Evolutionary conservation across 78 protist genomes (phyloP).

Genomic region (Chrysochromulina tobinii): DNA sequence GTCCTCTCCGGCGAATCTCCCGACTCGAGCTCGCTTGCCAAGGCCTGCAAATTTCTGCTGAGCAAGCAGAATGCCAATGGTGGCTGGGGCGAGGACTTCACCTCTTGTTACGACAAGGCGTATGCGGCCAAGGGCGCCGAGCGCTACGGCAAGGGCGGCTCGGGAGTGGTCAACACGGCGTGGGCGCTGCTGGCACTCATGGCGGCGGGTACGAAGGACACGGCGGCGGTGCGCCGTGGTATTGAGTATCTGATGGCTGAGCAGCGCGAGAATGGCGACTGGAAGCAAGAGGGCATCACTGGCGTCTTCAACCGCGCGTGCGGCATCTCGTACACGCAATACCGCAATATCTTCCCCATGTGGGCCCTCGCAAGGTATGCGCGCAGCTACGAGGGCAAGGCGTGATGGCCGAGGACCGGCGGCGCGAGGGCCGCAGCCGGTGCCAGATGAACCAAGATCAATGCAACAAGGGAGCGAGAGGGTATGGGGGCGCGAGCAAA

Average conservation of each 20-base stretch:
- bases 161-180: conserved; percentile 78
- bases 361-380: conserved; percentile 90
- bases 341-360: conserved; percentile 83
- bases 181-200: conserved; percentile 88
- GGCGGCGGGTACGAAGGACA: conserved; percentile 69
- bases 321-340: conserved; percentile 84
- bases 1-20: conserved; percentile 11
- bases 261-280: conserved; percentile 78
- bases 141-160: background rate
- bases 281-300: conserved; percentile 81
- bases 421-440: no score
- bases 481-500: no score
- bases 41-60: conserved; percentile 74
- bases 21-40: conserved; percentile 21
- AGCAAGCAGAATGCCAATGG: conserved; percentile 83
- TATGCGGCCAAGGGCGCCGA: background rate
- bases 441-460: no score
- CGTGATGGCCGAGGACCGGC: no score
- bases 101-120: conserved; percentile 26
- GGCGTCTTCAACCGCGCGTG: conserved; percentile 94
- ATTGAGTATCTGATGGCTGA: background rate
- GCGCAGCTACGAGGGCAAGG: background rate
- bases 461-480: no score
- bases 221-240: background rate
- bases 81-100: conserved; percentile 41